These are phyloP conservation scores for Chlorella sorokiniana DNA, from an alignment of 139 green algal species.

Conservation along the genomic window DNA sequence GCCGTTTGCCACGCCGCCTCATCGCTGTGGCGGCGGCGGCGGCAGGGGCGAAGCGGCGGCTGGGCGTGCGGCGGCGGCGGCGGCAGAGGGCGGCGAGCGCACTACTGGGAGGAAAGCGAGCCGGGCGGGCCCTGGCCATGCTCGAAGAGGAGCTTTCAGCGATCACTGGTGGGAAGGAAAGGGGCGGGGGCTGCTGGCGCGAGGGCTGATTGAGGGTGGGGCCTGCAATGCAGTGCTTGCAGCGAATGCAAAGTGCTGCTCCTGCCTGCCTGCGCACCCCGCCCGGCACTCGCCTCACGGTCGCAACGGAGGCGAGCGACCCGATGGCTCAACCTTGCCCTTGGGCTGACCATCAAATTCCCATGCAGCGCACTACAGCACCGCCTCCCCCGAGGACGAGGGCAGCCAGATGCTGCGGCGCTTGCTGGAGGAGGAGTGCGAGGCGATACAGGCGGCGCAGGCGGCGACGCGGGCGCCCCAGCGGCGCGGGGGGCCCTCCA, in stretches of 20 bases:
- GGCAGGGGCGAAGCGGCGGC: neutral
- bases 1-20: too few species aligned
- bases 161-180: neutral
- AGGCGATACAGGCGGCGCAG: slow-evolving; percentile 40
- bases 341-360: too few species aligned
- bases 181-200: neutral
- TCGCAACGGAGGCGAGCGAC: too few species aligned
- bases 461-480: neutral
- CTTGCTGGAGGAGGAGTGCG: slow-evolving; percentile 66
- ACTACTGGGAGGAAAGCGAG: slow-evolving; percentile 19
- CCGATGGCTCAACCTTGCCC: too few species aligned
- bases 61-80: too few species aligned
- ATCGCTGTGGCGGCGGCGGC: neutral
- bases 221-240: too few species aligned
- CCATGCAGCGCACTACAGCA: neutral
- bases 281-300: neutral
- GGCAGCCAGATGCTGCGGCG: slow-evolving; percentile 44
- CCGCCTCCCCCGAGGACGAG: neutral
- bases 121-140: slow-evolving; percentile 46
- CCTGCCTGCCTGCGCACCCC: neutral
- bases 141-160: slow-evolving; percentile 53
- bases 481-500: neutral
- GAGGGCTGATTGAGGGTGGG: neutral
- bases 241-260: too few species aligned
- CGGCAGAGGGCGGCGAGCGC: neutral